phyloP scores from a whole-genome alignment of 169 alveolate genomes.

The Plasmodium cynomolgi region DNA sequence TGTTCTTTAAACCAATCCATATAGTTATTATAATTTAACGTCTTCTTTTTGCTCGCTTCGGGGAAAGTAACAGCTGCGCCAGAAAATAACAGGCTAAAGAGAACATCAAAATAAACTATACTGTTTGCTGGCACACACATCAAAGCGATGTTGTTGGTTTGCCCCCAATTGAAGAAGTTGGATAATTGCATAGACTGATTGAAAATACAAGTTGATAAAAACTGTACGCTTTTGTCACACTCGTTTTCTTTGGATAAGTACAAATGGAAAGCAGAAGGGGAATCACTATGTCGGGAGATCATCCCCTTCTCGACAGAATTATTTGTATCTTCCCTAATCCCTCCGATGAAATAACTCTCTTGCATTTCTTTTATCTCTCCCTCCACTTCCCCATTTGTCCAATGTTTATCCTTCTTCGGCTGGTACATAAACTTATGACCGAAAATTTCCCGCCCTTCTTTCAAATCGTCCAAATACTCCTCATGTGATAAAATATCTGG shows the following conservation, averaged over 20 bases:
- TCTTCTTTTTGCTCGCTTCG: constrained; percentile 27
- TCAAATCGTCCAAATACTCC: constrained; percentile 58
- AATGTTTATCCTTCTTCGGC: neutral
- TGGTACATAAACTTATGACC: constrained; percentile 14
- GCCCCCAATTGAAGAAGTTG: neutral
- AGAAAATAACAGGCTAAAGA: constrained; percentile 32
- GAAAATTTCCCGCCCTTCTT: constrained; percentile 42
- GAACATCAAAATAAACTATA: constrained; percentile 46
- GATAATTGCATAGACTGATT: constrained; percentile 15
- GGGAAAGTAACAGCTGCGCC: constrained; percentile 45
- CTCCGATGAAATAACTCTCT: neutral
- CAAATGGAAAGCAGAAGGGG: constrained; percentile 1
- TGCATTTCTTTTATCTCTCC: neutral
- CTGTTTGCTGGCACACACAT: constrained; percentile 59
- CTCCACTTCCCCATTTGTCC: neutral
- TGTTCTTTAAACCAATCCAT: constrained; percentile 68
- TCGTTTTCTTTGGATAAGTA: constrained; percentile 68
- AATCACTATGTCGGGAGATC: neutral
- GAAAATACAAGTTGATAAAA: constrained; percentile 15
- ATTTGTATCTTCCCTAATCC: neutral
- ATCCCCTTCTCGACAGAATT: neutral
- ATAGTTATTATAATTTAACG: constrained; percentile 29
- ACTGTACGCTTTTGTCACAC: constrained; percentile 62
- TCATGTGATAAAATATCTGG: constrained; percentile 67
- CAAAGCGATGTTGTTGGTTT: constrained; percentile 12